phyloP scores from a whole-genome alignment of 2,329 filamentous ascomycete genomes.

The Epichloe brachyelytri region DNA sequence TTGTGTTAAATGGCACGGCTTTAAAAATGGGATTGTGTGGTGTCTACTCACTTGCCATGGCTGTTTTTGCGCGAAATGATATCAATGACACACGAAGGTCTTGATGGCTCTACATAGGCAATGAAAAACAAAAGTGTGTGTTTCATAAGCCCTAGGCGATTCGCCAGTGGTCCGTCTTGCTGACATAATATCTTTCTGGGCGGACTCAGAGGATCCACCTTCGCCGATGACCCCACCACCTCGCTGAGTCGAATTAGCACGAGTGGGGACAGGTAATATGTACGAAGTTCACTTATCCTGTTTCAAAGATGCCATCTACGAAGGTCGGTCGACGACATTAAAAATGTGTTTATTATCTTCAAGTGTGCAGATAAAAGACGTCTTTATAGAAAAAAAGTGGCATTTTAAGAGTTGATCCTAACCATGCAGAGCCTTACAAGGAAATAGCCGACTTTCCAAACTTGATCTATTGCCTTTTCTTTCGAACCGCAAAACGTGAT shows the following conservation, averaged over 20 bases:
- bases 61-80: slow-evolving; percentile 3
- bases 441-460: too few relatives aligned
- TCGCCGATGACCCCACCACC: neutral
- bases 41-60: slow-evolving; percentile 6
- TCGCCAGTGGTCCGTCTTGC: neutral
- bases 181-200: slow-evolving; percentile 3
- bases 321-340: too few relatives aligned
- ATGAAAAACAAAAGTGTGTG: slow-evolving; percentile 3
- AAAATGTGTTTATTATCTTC: too few relatives aligned
- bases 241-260: too few relatives aligned
- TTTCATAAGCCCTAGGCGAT: slow-evolving; percentile 14
- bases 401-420: too few relatives aligned
- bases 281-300: too few relatives aligned
- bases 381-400: too few relatives aligned
- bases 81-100: neutral
- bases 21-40: neutral
- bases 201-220: neutral
- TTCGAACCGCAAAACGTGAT: neutral
- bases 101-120: neutral
- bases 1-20: neutral
- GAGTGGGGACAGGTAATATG: too few relatives aligned
- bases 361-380: too few relatives aligned
- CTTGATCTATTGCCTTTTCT: neutral
- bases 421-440: too few relatives aligned
- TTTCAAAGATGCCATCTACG: too few relatives aligned